Conservation (phyloP, 1,284 basidiomycete species). For the Apiotrichum laibachii region DNA sequence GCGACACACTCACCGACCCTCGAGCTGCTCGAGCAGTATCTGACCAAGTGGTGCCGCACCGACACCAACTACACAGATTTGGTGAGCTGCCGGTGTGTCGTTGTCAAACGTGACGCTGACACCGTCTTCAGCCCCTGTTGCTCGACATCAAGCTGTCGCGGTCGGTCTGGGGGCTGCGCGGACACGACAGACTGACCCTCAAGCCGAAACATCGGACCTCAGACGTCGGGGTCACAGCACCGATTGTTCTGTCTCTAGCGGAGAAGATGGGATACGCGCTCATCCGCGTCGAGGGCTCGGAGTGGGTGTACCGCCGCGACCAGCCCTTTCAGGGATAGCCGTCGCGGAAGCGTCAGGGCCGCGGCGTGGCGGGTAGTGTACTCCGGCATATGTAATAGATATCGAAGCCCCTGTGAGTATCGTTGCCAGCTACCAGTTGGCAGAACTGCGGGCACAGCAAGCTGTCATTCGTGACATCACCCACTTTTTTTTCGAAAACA, state of each 20-base stretch:
- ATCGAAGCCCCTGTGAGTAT: too few relatives aligned
- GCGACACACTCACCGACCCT: background rate
- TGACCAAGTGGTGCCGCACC: conserved; percentile 1
- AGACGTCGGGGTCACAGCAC: background rate
- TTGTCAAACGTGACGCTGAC: too few relatives aligned
- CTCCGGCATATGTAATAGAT: too few relatives aligned
- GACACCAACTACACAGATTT: background rate
- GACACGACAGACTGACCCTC: conserved; percentile 1
- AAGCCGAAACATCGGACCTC: background rate
- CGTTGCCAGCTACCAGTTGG: too few relatives aligned
- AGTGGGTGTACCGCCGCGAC: conserved; percentile 7
- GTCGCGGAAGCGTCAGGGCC: background rate
- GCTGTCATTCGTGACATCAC: background rate
- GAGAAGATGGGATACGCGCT: conserved; percentile 1
- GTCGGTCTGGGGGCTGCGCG: background rate
- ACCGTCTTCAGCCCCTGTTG: background rate
- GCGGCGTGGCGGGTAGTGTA: too few relatives aligned
- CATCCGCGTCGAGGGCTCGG: background rate
- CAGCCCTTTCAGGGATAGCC: background rate
- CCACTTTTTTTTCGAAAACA: background rate
- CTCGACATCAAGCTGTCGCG: conserved; percentile 1
- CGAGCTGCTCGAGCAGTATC: background rate
- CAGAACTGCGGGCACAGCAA: background rate
- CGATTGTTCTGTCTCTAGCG: background rate
- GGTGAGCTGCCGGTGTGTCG: background rate